A percentile compares a stretch with the other conserved stretches of the same genome.
Conservation (phyloP, 768 basidiomycete genomes). For the Leccinellum albellum region DNA sequence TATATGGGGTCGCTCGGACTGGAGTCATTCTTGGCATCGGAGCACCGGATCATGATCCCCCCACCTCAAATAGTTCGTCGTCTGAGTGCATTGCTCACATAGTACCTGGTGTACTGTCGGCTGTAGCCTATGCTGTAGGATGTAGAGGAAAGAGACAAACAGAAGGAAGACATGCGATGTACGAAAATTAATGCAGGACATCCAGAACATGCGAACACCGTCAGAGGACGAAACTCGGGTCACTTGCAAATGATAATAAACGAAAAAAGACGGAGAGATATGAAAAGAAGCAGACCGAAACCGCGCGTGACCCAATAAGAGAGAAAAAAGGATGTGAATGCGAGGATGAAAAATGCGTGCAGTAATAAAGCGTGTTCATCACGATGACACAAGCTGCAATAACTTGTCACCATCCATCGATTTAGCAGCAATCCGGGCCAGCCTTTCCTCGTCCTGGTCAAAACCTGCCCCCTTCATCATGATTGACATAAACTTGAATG, state of each 20-base stretch:
- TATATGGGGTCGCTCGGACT: too few species aligned
- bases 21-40: too few species aligned
- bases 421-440: conserved; percentile 56
- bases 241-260: conserved; percentile 6
- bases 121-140: conserved; percentile 24
- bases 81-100: conserved; percentile 22
- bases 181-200: conserved; percentile 31
- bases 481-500: conserved; percentile 68
- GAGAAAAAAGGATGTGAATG: conserved; percentile 9
- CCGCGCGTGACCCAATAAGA: conserved; percentile 11
- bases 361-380: conserved; percentile 4
- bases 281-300: conserved; percentile 8
- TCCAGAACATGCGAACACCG: conserved; percentile 22
- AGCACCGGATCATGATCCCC: too few species aligned
- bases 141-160: conserved; percentile 12
- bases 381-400: conserved; percentile 51
- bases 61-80: conserved; percentile 5
- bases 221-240: conserved; percentile 21
- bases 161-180: conserved; percentile 22
- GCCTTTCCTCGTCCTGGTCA: conserved; percentile 52
- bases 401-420: conserved; percentile 58
- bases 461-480: conserved; percentile 71
- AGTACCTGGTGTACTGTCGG: conserved; percentile 22
- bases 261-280: background rate
- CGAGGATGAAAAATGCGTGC: conserved; percentile 14